Base-by-base conservation (phyloP, 2,329 filamentous ascomycete genomes). In the Xylaria sp. region DNA sequence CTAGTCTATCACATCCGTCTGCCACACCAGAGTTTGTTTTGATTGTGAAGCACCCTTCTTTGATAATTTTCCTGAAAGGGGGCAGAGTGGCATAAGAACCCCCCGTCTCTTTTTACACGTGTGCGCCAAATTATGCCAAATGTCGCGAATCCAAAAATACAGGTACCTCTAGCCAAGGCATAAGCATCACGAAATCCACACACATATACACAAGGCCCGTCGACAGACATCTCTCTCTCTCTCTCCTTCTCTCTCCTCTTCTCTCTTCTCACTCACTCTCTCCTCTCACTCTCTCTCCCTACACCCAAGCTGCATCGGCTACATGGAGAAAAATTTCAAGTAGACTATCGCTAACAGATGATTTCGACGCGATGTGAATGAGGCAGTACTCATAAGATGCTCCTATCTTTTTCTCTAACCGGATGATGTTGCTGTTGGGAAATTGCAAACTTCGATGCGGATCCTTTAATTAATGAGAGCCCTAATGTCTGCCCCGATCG, bases 401-500 rank as follows among this genome's bases (percentile, higher is more conserved):
- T 60, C 62, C 64, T 53, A 62, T 65, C 58, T 57, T 59, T 67
- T 62, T 68, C 63, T 65, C 64, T 67, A 58, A 56, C 59, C 60
- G 39, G 48, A 54, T 61, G 59, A 55, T 56, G 54, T 62, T 62
- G 59, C 52, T 65, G 55, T 54, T 64, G 60, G 57, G 58, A 65
- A 60, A 58, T 59, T 46, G 55, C 56, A 58, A 67, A 67, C 64
- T 60, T 47, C 50, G 48, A 60, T 64, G 57, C 52, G 9, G 30
- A 42, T 57, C 51, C 48, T 53, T 71, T 69, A 77, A 67, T 66
- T 75, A 67, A 82, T 80, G 63, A 82, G 73, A 19, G 78, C 74
- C 46, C 79, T 76, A 52, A 84, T 73, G 39, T 81, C 80, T 56
- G 73, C 76, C 39, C 76, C 76, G 18, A 79, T 69, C 49, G 72